Conservation (phyloP, 2,329 filamentous ascomycete genomes). For the Lachnellula subtilissima region DNA sequence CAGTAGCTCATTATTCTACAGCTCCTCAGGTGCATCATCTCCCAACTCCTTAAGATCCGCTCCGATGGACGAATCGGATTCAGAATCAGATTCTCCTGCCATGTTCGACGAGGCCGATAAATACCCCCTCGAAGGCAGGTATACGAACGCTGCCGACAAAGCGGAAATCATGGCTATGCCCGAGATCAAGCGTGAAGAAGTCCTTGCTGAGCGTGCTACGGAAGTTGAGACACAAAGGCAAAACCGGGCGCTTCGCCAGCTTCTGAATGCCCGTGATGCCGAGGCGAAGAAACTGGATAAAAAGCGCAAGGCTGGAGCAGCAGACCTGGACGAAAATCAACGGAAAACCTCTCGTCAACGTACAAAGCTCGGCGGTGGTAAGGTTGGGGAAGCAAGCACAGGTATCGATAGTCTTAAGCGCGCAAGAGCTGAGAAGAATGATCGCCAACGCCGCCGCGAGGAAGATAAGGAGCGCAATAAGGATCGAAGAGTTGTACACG, state of each 20-base stretch:
- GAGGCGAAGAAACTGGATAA: constrained; percentile 52
- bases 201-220: constrained; percentile 80
- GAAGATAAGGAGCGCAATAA: constrained; percentile 55
- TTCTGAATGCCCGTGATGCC: constrained; percentile 63
- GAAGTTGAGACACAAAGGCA: constrained; percentile 79
- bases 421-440: constrained; percentile 59
- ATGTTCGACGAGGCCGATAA: constrained; percentile 52
- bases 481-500: constrained; percentile 40
- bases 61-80: constrained; percentile 85
- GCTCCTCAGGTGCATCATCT: constrained; percentile 65
- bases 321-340: constrained; percentile 72
- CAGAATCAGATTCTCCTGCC: constrained; percentile 60
- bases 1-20: constrained; percentile 33
- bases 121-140: constrained; percentile 86
- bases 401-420: constrained; percentile 68
- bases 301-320: constrained; percentile 73
- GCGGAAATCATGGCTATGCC: constrained; percentile 77
- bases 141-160: constrained; percentile 68
- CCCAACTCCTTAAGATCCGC: constrained; percentile 74
- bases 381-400: constrained; percentile 62
- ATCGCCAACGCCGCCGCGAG: constrained; percentile 58
- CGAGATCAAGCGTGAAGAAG: constrained; percentile 85
- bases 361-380: constrained; percentile 60
- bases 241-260: constrained; percentile 73
- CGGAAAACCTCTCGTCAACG: constrained; percentile 71